A percentile compares a stretch with the other conserved stretches of the same genome.
Conservation (phyloP, 163 green algal genomes). For the Prototheca wickerhamii region DNA sequence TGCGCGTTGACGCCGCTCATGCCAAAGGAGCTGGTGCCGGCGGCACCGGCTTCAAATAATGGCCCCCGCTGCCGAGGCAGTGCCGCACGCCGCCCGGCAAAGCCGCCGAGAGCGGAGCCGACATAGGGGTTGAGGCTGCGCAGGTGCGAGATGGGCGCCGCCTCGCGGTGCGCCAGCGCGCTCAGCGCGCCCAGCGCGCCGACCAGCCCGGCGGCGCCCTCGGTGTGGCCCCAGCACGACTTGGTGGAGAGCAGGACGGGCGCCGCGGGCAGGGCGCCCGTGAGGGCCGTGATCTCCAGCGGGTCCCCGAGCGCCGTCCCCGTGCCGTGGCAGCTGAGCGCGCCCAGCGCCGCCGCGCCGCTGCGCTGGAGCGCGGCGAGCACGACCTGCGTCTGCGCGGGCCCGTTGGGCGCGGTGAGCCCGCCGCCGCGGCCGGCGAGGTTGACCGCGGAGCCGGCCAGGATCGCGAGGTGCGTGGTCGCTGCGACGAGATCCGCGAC, state of each 20-base stretch:
- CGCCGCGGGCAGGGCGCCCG: neutral
- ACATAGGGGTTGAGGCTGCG: slow-evolving; percentile 33
- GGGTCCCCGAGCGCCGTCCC: slow-evolving; percentile 50
- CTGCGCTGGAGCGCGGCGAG: slow-evolving; percentile 33
- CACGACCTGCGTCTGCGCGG: slow-evolving; percentile 54
- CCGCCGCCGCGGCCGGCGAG: slow-evolving; percentile 69
- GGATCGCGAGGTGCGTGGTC: neutral
- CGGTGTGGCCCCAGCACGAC: slow-evolving; percentile 36
- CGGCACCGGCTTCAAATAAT: neutral
- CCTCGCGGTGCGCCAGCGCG: neutral
- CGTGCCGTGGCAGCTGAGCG: slow-evolving; percentile 26
- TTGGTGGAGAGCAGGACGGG: slow-evolving; percentile 27
- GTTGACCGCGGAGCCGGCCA: slow-evolving; percentile 56
- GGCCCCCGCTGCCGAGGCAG: neutral
- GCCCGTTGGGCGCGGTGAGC: slow-evolving; percentile 43
- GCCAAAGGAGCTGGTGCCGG: slow-evolving; percentile 71
- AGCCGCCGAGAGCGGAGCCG: neutral
- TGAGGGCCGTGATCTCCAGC: slow-evolving; percentile 35
- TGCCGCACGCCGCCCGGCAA: neutral
- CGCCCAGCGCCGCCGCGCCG: neutral
- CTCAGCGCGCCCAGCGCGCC: slow-evolving; percentile 10
- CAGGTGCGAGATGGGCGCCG: slow-evolving; percentile 36
- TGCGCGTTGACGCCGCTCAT: slow-evolving; percentile 66
- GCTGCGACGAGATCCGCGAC: too few relatives aligned
- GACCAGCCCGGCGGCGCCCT: slow-evolving; percentile 25